A percentile compares a stretch with the other conserved stretches of the same genome.
phyloP scores from a whole-genome alignment of 225 moss, liverwort and hornwort species.

The Rhytidiadelphus loreus region DNA sequence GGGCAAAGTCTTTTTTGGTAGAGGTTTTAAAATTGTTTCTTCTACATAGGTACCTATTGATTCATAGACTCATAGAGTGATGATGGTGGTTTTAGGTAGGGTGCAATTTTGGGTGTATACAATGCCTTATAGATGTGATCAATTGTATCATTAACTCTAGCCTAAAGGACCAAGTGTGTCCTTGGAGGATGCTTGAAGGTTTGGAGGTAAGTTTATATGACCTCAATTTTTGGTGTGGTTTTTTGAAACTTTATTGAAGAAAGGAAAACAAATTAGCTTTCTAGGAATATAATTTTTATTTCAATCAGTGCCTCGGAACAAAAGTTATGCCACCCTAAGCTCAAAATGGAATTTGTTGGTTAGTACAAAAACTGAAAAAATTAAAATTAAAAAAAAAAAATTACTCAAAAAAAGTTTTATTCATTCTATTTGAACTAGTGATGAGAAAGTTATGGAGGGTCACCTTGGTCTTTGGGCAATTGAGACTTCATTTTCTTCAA shows the following conservation, averaged over 20 bases:
- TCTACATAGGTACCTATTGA: not conserved
- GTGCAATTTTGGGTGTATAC: too few species aligned
- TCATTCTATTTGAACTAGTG: not conserved
- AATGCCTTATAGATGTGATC: too few species aligned
- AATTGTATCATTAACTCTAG: not conserved
- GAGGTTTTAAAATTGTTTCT: not conserved
- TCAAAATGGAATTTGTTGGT: not conserved
- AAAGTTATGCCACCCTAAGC: not conserved
- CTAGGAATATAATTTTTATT: not conserved
- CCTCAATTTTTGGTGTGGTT: too few species aligned
- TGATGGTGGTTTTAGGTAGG: fast-evolving
- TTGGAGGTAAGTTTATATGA: not conserved
- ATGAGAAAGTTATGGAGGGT: not conserved
- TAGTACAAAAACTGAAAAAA: too few species aligned
- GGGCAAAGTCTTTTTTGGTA: not conserved
- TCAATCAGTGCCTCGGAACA: fast-evolving
- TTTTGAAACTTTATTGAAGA: not conserved
- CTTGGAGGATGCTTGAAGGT: not conserved
- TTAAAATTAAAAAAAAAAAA: too few species aligned
- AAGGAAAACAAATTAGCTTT: not conserved
- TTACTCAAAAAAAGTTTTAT: too few species aligned
- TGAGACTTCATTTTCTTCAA: not conserved
- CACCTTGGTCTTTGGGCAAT: not conserved
- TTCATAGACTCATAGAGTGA: not conserved
- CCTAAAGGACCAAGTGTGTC: fast-evolving